A percentile compares a stretch with the other conserved stretches of the same genome.
Evolutionary conservation across 306 rosid species (phyloP).

Genomic region (Fragaria nilgerrensis): DNA sequence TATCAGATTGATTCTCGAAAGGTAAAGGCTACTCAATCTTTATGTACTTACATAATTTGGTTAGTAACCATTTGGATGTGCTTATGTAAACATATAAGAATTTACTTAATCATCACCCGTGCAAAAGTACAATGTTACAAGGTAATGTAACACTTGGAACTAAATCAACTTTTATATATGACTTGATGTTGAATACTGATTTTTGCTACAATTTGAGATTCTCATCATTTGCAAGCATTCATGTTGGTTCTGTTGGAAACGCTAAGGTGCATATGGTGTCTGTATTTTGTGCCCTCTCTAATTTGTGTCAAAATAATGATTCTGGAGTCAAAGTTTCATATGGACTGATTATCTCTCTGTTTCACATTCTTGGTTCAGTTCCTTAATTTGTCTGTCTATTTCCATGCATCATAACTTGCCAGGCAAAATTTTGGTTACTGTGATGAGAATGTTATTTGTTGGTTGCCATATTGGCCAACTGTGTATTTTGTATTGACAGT

Average conservation of each 20-base stretch:
- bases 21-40: not conserved
- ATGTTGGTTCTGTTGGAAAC: not conserved
- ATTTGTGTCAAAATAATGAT: not conserved
- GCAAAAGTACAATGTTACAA: not conserved
- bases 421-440: too few species aligned
- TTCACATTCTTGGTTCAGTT: too few species aligned
- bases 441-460: too few species aligned
- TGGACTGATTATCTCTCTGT: too few species aligned
- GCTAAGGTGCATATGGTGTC: not conserved
- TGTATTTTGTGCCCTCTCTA: not conserved
- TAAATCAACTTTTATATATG: not conserved
- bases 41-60: not conserved
- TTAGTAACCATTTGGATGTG: not conserved
- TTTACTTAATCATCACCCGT: not conserved
- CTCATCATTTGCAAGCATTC: not conserved
- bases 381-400: too few species aligned
- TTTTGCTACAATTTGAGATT: not conserved
- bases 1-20: not conserved
- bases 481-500: too few species aligned
- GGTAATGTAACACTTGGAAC: not conserved
- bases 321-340: not conserved
- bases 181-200: not conserved
- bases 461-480: too few species aligned
- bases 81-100: not conserved
- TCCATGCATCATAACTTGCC: too few species aligned